A percentile compares a stretch with the other conserved stretches of the same genome.
Evolutionary conservation across 805 yeast species (phyloP).

Genomic region (Geotrichum ghanense): DNA sequence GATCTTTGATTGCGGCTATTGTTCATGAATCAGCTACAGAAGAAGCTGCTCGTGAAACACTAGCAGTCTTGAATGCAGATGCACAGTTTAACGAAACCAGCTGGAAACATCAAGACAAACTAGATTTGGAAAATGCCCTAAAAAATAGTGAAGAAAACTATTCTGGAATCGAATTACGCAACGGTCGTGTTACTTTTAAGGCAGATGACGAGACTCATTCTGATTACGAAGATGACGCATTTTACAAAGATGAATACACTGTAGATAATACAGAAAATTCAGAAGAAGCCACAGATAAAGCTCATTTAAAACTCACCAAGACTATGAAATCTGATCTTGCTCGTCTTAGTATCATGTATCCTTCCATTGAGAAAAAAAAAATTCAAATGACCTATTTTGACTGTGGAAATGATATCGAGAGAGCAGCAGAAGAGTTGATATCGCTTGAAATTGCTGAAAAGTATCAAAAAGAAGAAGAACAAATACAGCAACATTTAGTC

Average conservation of each 20-base stretch:
- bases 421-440: neutral
- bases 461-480: neutral
- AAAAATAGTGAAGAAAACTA: neutral
- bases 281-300: no score
- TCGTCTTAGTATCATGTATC: neutral
- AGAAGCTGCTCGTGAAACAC: neutral
- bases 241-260: no score
- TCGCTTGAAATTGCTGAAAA: neutral
- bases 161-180: neutral
- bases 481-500: neutral
- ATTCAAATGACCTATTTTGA: neutral
- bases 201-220: neutral
- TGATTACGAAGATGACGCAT: neutral
- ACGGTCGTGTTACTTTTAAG: neutral
- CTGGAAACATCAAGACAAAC: constrained; percentile 1
- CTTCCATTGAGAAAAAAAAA: neutral
- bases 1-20: neutral
- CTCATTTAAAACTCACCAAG: no score
- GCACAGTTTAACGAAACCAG: neutral
- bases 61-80: neutral
- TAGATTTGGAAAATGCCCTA: constrained; percentile 4
- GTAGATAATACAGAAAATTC: no score
- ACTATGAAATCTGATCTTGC: neutral
- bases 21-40: neutral
- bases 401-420: neutral